Conservation (phyloP, 2,329 filamentous ascomycete species). For the Pseudocercospora crystallina region DNA sequence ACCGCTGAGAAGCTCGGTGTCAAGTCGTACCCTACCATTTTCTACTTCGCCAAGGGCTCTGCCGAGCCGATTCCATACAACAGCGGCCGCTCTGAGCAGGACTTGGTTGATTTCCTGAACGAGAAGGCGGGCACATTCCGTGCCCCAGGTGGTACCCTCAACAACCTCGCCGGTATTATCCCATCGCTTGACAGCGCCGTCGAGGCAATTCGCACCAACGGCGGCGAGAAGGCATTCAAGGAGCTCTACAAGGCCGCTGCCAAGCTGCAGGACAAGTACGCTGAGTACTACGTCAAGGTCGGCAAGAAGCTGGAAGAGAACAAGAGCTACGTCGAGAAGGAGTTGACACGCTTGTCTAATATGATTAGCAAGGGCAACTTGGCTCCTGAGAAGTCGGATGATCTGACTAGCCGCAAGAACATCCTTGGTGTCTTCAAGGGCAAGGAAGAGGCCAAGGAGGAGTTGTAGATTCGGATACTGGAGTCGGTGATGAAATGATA, state of each 20-base stretch:
- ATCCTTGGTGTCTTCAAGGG: slow-evolving; percentile 74
- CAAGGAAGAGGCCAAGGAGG: not conserved
- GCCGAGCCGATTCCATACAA: slow-evolving; percentile 70
- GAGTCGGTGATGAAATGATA: too few species aligned
- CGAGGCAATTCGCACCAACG: slow-evolving; percentile 60
- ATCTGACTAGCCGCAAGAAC: slow-evolving; percentile 82
- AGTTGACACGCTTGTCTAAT: slow-evolving; percentile 74
- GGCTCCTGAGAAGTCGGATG: slow-evolving; percentile 81
- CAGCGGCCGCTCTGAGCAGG: slow-evolving; percentile 73
- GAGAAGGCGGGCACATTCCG: slow-evolving; percentile 86
- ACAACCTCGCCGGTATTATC: slow-evolving; percentile 78
- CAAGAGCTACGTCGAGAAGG: slow-evolving; percentile 78
- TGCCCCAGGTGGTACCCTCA: slow-evolving; percentile 73
- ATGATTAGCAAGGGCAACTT: slow-evolving; percentile 85
- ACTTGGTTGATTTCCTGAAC: slow-evolving; percentile 81
- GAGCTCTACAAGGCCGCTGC: slow-evolving; percentile 72
- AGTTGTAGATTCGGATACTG: too few species aligned
- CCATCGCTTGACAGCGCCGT: slow-evolving; percentile 75
- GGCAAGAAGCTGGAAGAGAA: slow-evolving; percentile 80
- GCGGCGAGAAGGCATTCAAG: slow-evolving; percentile 64
- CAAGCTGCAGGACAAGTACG: slow-evolving; percentile 74
- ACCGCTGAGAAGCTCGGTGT: slow-evolving; percentile 75
- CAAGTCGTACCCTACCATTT: slow-evolving; percentile 91
- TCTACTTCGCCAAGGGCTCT: slow-evolving; percentile 89
- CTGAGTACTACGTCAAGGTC: slow-evolving; percentile 86